phyloP scores from a whole-genome alignment of 192 early-diverging fungal genomes.

The Bifiguratus adelaidae region DNA sequence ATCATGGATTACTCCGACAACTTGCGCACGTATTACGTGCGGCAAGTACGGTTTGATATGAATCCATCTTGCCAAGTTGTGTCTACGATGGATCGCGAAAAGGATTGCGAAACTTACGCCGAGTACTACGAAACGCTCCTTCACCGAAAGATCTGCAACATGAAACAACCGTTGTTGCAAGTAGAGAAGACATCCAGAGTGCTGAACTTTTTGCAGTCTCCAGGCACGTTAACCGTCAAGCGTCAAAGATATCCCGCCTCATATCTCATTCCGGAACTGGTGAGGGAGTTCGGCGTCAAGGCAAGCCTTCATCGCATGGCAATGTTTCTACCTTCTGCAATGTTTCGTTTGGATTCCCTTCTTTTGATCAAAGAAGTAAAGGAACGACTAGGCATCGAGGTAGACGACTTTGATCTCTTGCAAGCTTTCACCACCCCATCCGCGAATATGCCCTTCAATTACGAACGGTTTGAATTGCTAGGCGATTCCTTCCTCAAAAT shows the following conservation, averaged over 20 bases:
- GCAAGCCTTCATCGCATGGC: slow-evolving; percentile 28
- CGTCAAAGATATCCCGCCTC: slow-evolving; percentile 11
- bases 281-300: slow-evolving; percentile 14
- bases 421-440: slow-evolving; percentile 67
- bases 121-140: slow-evolving; percentile 24
- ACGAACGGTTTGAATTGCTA: slow-evolving; percentile 82
- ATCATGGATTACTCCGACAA: slow-evolving; percentile 28
- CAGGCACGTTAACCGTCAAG: slow-evolving; percentile 5
- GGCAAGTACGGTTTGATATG: slow-evolving; percentile 15
- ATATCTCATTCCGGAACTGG: slow-evolving; percentile 25
- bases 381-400: slow-evolving; percentile 19
- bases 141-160: too few species aligned
- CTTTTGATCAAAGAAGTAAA: slow-evolving; percentile 36
- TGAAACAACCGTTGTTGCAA: slow-evolving; percentile 22
- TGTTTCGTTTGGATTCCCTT: slow-evolving; percentile 45
- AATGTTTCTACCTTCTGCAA: slow-evolving; percentile 49
- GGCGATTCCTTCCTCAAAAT: slow-evolving; percentile 89
- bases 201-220: slow-evolving; percentile 30
- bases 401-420: slow-evolving; percentile 31
- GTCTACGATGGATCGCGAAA: slow-evolving; percentile 11
- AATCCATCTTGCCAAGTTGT: slow-evolving; percentile 10
- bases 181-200: slow-evolving; percentile 23
- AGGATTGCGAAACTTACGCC: slow-evolving; percentile 17
- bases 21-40: slow-evolving; percentile 29
- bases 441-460: slow-evolving; percentile 54